These are phyloP conservation scores for Buddleja alternifolia DNA, from an alignment of 257 asterid species.

Conservation along the genomic window DNA sequence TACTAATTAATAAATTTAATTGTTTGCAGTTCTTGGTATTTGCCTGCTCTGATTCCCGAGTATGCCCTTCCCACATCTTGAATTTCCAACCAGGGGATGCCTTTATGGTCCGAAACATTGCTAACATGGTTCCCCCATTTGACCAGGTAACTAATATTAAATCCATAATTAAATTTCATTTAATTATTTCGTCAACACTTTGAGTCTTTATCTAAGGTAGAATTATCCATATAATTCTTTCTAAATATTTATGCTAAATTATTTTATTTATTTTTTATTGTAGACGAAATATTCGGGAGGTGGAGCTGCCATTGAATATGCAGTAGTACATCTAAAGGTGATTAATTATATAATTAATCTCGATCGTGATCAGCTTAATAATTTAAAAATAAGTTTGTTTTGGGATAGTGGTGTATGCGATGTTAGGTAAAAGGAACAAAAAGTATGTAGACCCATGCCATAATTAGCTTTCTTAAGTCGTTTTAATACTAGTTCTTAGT, in stretches of 20 bases:
- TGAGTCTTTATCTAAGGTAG: background rate
- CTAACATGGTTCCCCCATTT: slow-evolving; percentile 71
- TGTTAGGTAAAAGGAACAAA: too few relatives aligned
- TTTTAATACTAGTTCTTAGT: too few relatives aligned
- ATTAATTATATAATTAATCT: background rate
- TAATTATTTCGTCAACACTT: background rate
- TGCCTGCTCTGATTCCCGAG: slow-evolving; percentile 77
- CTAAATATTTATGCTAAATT: background rate
- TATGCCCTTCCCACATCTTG: slow-evolving; percentile 60
- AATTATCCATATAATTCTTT: background rate
- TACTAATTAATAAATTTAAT: slow-evolving; percentile 1
- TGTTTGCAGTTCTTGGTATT: slow-evolving; percentile 52
- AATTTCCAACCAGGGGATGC: slow-evolving; percentile 75
- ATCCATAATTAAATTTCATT: background rate
- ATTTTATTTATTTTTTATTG: background rate
- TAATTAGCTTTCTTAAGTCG: too few relatives aligned
- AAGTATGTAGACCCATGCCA: too few relatives aligned
- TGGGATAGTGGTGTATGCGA: too few relatives aligned
- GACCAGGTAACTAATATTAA: slow-evolving; percentile 38
- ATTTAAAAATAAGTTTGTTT: too few relatives aligned
- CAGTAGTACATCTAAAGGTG: slow-evolving; percentile 85
- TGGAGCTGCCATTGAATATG: slow-evolving; percentile 93
- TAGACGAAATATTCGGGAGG: slow-evolving; percentile 77
- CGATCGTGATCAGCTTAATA: background rate
- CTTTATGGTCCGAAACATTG: slow-evolving; percentile 59